Conservation (phyloP, 2,329 filamentous ascomycete genomes). For the Diaporthe eres region DNA sequence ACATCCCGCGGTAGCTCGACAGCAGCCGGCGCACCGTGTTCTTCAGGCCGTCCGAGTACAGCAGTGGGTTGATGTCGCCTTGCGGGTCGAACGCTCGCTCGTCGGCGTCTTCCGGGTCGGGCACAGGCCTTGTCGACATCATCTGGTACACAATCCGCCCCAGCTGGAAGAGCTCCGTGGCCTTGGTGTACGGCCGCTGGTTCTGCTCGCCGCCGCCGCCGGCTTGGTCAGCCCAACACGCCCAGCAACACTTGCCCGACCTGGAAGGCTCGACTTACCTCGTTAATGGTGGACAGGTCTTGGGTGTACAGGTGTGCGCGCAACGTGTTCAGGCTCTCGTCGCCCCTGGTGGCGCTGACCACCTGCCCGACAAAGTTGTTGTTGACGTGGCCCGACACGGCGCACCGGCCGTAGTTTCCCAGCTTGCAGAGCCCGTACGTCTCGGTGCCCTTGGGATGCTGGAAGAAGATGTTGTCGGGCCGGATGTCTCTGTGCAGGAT, state of each 20-base stretch:
- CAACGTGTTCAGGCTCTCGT: constrained; percentile 42
- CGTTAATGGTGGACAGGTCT: constrained; percentile 26
- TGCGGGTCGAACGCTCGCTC: neutral
- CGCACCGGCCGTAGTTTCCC: constrained; percentile 60
- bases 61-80: constrained; percentile 35
- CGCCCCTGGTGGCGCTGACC: constrained; percentile 46
- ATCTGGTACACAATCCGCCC: constrained; percentile 57
- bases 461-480: constrained; percentile 65
- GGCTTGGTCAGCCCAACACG: neutral
- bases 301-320: constrained; percentile 41
- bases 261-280: constrained; percentile 28
- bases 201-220: constrained; percentile 42
- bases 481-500: constrained; percentile 64
- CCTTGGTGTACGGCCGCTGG: constrained; percentile 53
- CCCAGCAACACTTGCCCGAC: too few species aligned
- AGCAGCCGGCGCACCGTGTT: constrained; percentile 36
- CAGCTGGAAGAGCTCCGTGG: constrained; percentile 56
- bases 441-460: constrained; percentile 61
- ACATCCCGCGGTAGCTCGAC: constrained; percentile 14
- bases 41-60: constrained; percentile 40
- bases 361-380: constrained; percentile 34
- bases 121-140: constrained; percentile 54
- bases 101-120: constrained; percentile 47
- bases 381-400: constrained; percentile 55
- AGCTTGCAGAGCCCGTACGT: constrained; percentile 69